Evolutionary conservation across 345 rosid genomes (phyloP), one percentile per base, ranked within the genome.

Genomic region (Garcia nutans): DNA sequence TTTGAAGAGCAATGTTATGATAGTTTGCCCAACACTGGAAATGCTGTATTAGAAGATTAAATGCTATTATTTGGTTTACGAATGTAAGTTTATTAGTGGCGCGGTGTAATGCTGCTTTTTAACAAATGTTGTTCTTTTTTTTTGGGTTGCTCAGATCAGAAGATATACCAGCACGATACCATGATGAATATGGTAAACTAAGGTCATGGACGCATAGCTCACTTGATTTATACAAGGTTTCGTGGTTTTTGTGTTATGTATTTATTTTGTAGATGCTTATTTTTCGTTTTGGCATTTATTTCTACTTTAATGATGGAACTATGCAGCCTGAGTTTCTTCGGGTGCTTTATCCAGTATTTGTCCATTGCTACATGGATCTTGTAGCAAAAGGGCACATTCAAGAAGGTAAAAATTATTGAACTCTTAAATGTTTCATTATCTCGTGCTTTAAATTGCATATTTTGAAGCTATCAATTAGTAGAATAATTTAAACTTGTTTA

Each of bases 281-380:
- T 45, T 54, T 19, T 52, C 20, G 37, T 45, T 37, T 37, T 37
- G 41, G 41, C 41, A 37, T 37, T 33, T 12, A 12, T 33, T 28
- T 69, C 6, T 23, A 26, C 26, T 33, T 41, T 50, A 28, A 61
- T 57, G 44, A 60, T 58, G 72, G 28, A 20, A 73, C 68, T 60
- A 24, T 84, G 86, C 93, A 96, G 99, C 94, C 89, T 73, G 98
- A 96, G 77, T 86, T 96, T 84, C 97, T 96, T 70, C 92, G 97
- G 49, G 97, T 96, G 77, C 97, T 96, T 79, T 93, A 93, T 91
- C 98, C 99, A 0, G 97, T 93, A 42, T 96, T 92, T 82, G 86
- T 93, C 72, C 98, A 96, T 79, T 89, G 94, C 74, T 93, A 92
- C 78, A 91, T 96, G 97, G 97, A 96, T 85, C 83, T 96, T 73